A percentile compares a stretch with the other conserved stretches of the same genome.
Evolutionary conservation across 768 basidiomycete genomes (phyloP).

Genomic region (Russula sp.): DNA sequence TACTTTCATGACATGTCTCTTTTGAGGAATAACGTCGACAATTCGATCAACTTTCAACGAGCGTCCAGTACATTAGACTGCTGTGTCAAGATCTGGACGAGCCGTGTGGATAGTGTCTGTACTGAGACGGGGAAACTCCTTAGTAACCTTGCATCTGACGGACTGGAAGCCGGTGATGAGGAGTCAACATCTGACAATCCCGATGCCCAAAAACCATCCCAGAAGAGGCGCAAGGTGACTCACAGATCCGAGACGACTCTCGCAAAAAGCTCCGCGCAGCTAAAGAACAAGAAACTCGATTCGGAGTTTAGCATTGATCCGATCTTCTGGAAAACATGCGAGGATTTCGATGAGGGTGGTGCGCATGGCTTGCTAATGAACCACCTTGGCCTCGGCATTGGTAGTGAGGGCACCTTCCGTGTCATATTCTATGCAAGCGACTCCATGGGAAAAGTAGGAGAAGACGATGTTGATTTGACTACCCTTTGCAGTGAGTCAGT

Average conservation of each 20-base stretch:
- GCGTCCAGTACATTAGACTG: constrained; percentile 97
- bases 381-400: constrained; percentile 76
- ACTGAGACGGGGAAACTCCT: constrained; percentile 95
- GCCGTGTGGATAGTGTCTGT: constrained; percentile 93
- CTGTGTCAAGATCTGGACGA: constrained; percentile 99
- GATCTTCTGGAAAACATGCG: constrained; percentile 94
- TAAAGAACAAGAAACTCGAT: constrained; percentile 90
- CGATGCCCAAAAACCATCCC: constrained; percentile 62
- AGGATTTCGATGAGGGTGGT: constrained; percentile 98
- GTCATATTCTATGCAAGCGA: constrained; percentile 98
- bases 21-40: constrained; percentile 87
- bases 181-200: constrained; percentile 56
- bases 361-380: constrained; percentile 97
- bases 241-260: constrained; percentile 79
- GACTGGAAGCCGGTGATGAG: constrained; percentile 58
- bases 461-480: constrained; percentile 68
- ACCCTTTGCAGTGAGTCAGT: constrained; percentile 53
- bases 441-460: constrained; percentile 68
- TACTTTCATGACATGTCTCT: constrained; percentile 99
- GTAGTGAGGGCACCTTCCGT: constrained; percentile 75
- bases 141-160: constrained; percentile 76
- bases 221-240: constrained; percentile 58
- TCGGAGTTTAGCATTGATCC: constrained; percentile 96
- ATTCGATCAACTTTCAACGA: constrained; percentile 98
- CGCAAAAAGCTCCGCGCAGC: constrained; percentile 77